Evolutionary conservation across 305 asterid species (phyloP).

Genomic region (Fraxinus ornus): DNA sequence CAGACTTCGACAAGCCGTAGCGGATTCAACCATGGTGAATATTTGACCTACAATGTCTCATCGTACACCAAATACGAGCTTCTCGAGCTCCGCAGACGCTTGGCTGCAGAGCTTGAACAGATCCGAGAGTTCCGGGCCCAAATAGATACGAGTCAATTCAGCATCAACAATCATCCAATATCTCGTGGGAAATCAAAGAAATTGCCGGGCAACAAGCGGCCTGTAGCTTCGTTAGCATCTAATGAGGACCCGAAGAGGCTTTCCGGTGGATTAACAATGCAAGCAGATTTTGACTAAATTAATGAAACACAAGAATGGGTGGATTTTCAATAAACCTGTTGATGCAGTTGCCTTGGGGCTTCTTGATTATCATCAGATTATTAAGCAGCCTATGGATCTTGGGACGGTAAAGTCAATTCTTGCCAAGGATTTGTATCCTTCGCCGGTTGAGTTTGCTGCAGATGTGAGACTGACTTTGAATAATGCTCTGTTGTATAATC

Average conservation of each 20-base stretch:
- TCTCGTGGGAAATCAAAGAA: conserved; percentile 62
- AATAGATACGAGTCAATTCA: conserved; percentile 54
- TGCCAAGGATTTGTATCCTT: conserved; percentile 42
- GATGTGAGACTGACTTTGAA: conserved; percentile 80
- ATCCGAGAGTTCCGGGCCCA: conserved; percentile 62
- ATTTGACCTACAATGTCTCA: conserved; percentile 47
- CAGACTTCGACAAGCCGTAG: conserved; percentile 52
- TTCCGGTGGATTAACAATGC: conserved; percentile 36
- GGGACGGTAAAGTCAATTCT: conserved; percentile 79
- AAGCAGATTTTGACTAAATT: conserved; percentile 60
- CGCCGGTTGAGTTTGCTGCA: conserved; percentile 71
- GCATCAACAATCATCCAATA: conserved; percentile 45
- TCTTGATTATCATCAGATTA: conserved; percentile 83
- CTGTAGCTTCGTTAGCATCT: conserved; percentile 42
- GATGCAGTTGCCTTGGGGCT: conserved; percentile 68
- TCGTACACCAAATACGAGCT: conserved; percentile 57
- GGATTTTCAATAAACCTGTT: conserved; percentile 67
- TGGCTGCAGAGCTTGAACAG: conserved; percentile 62
- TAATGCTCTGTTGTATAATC: conserved; percentile 88
- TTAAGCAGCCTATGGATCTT: conserved; percentile 91
- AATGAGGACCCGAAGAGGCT: conserved; percentile 35
- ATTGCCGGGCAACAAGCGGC: conserved; percentile 41
- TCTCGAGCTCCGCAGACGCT: conserved; percentile 51
- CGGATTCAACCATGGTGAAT: conserved; percentile 52
- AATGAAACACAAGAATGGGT: conserved; percentile 57